Evolutionary conservation across 2,329 filamentous ascomycete genomes (phyloP).

Genomic region (Albophoma yamanashiensis): DNA sequence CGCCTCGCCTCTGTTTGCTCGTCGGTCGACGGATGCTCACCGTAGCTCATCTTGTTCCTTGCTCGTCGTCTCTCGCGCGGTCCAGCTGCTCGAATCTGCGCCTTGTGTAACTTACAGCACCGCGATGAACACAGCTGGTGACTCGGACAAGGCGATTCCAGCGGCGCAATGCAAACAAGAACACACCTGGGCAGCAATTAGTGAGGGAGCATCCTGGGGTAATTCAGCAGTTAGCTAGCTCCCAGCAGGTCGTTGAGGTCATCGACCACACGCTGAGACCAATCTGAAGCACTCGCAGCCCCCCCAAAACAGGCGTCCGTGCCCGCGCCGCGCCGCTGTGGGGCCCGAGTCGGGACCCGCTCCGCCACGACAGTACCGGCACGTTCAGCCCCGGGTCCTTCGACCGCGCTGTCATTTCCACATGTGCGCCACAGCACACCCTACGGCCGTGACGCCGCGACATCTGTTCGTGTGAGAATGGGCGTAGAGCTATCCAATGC

Average conservation of each 20-base stretch:
- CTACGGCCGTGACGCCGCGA: neutral
- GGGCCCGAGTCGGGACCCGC: neutral
- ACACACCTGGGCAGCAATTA: too few species aligned
- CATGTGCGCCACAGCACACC: neutral
- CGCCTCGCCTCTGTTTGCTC: neutral
- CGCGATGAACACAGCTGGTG: neutral
- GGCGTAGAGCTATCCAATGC: neutral
- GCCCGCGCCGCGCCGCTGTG: neutral
- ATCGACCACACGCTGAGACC: neutral
- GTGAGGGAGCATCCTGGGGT: too few species aligned
- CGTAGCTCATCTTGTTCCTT: conserved; percentile 6
- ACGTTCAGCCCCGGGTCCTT: neutral
- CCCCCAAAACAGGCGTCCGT: neutral
- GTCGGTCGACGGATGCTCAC: neutral
- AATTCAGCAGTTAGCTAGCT: too few species aligned
- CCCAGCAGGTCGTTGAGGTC: too few species aligned
- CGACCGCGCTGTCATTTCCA: neutral
- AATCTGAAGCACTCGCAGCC: neutral
- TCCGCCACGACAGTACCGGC: neutral
- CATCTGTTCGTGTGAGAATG: neutral
- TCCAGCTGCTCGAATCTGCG: neutral
- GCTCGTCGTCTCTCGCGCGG: neutral
- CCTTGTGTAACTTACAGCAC: neutral
- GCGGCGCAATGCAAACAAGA: neutral
- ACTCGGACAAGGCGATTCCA: neutral